A percentile compares a stretch with the other conserved stretches of the same genome.
phyloP scores from a whole-genome alignment of 1,284 basidiomycete species.

The Anthracocystis panici-leucophaei region DNA sequence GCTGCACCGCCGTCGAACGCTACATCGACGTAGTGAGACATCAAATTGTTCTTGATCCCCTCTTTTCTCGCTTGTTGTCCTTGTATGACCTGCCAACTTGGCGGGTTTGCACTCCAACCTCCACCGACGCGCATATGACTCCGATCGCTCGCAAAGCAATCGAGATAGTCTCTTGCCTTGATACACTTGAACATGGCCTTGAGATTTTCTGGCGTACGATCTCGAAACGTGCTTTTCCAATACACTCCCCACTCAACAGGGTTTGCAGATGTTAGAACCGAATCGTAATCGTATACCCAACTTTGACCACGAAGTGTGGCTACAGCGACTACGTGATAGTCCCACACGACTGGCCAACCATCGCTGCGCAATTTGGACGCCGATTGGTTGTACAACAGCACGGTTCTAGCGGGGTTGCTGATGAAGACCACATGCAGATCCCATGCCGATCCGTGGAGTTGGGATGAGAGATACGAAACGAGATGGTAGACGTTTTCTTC shows the following conservation, averaged over 20 bases:
- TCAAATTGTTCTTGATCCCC: constrained; percentile 33
- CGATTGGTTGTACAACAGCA: constrained; percentile 48
- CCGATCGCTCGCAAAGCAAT: constrained; percentile 53
- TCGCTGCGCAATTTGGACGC: constrained; percentile 27
- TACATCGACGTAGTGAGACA: constrained; percentile 34
- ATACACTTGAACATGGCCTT: constrained; percentile 32
- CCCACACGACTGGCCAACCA: constrained; percentile 55
- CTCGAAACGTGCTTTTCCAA: constrained; percentile 19
- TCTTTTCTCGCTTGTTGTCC: constrained; percentile 7
- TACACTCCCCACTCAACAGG: constrained; percentile 21
- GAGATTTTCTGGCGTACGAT: constrained; percentile 12
- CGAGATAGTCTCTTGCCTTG: constrained; percentile 20
- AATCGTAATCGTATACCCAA: constrained; percentile 61
- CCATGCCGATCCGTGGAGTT: constrained; percentile 31
- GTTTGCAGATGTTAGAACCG: constrained; percentile 7
- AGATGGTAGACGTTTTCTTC: constrained; percentile 60
- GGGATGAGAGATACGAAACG: constrained; percentile 8
- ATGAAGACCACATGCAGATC: constrained; percentile 45
- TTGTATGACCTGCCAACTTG: constrained; percentile 24
- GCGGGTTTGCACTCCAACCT: constrained; percentile 23
- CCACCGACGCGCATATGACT: constrained; percentile 41
- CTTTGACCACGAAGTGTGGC: constrained; percentile 16
- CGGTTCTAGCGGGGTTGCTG: constrained; percentile 39
- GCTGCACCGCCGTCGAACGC: not conserved
- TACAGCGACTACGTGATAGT: constrained; percentile 56